Conservation (phyloP, 1,284 basidiomycete species). For the Irpex sp. region DNA sequence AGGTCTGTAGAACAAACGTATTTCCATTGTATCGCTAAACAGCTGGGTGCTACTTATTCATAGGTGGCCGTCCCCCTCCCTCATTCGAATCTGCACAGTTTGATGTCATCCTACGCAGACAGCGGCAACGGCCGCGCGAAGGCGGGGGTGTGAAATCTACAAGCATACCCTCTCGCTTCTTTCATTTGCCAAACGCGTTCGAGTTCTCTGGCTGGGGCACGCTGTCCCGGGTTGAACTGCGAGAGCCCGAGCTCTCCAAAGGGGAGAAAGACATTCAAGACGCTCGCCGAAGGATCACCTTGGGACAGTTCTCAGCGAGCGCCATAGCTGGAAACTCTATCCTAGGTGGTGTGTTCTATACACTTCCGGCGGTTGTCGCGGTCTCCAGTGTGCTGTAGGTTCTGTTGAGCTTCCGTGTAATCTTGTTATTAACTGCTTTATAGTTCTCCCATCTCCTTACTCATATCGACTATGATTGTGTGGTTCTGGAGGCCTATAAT, state of each 20-base stretch:
- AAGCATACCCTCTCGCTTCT: constrained; percentile 51
- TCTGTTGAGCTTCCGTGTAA: background rate
- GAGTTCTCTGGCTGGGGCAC: constrained; percentile 70
- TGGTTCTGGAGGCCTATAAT: constrained; percentile 71
- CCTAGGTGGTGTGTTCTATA: constrained; percentile 68
- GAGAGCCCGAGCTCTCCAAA: constrained; percentile 27
- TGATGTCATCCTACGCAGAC: constrained; percentile 55
- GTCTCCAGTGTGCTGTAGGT: constrained; percentile 55
- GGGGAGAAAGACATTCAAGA: constrained; percentile 35
- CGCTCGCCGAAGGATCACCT: constrained; percentile 31
- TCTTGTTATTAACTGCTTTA: background rate
- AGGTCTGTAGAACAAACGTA: background rate
- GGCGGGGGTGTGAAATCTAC: constrained; percentile 44
- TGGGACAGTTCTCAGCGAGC: constrained; percentile 56
- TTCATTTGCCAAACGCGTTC: constrained; percentile 60
- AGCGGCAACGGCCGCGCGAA: constrained; percentile 42
- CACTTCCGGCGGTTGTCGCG: constrained; percentile 60
- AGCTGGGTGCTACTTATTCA: background rate
- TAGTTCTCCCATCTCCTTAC: constrained; percentile 66
- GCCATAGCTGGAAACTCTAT: constrained; percentile 68
- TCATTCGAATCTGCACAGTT: constrained; percentile 46
- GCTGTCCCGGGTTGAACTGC: constrained; percentile 40
- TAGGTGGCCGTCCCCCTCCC: constrained; percentile 26
- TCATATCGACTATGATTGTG: constrained; percentile 54
- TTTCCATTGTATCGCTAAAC: background rate